These are phyloP conservation scores for Gracilaria vermiculophylla DNA, from an alignment of 23 red algal genomes.

Conservation along the genomic window DNA sequence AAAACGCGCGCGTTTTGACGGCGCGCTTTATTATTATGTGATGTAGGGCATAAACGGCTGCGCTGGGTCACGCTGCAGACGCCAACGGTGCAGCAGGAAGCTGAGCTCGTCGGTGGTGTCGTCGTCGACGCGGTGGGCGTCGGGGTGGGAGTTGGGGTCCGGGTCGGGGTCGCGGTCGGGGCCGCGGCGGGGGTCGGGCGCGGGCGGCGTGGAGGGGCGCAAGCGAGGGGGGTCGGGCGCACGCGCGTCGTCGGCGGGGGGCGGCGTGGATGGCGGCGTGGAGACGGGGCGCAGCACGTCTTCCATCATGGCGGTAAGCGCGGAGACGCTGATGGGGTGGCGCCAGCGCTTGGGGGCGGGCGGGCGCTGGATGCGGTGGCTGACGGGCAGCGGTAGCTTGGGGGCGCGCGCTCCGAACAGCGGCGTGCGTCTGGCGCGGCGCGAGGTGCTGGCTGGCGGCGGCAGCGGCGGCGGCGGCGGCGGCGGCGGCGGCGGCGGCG, in stretches of 20 bases:
- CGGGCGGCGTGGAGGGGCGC: too few species aligned
- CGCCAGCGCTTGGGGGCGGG: conserved; percentile 22
- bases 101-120: conserved; percentile 57
- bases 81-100: conserved; percentile 43
- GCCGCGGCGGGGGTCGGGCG: too few species aligned
- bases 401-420: conserved; percentile 19
- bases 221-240: too few species aligned
- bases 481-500: not conserved
- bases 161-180: too few species aligned
- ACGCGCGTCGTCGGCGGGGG: too few species aligned
- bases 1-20: not conserved
- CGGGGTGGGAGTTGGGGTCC: not conserved
- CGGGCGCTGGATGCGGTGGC: conserved; percentile 9
- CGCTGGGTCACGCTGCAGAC: not conserved
- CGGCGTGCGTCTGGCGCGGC: not conserved
- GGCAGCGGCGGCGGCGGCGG: not conserved
- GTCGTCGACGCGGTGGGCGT: not conserved
- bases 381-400: not conserved
- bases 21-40: conserved; percentile 9
- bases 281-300: conserved; percentile 2
- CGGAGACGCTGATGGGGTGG: not conserved
- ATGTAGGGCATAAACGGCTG: conserved; percentile 62
- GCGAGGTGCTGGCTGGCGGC: not conserved
- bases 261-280: too few species aligned
- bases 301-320: conserved; percentile 25